phyloP scores from a whole-genome alignment of 2,329 filamentous ascomycete genomes.

The Septoria petroselini region DNA sequence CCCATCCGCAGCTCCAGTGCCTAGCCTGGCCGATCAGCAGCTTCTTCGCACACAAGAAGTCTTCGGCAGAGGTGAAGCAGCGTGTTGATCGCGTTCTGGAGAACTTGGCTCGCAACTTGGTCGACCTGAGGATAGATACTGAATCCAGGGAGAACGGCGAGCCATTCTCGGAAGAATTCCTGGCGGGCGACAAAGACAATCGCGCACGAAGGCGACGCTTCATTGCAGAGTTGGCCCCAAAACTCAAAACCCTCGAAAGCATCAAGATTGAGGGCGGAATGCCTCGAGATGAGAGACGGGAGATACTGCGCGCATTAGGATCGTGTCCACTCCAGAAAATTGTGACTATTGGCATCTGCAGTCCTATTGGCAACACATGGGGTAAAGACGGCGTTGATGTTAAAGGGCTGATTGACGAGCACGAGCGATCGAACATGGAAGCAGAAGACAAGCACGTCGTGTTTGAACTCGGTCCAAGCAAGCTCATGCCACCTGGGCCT shows the following conservation, averaged over 20 bases:
- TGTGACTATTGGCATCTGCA: conserved; percentile 46
- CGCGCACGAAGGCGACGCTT: conserved; percentile 35
- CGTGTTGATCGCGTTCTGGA: conserved; percentile 37
- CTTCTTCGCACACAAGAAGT: conserved; percentile 41
- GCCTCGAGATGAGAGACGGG: conserved; percentile 48
- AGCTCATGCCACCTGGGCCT: conserved; percentile 18
- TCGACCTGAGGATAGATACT: conserved; percentile 45
- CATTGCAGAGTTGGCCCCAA: conserved; percentile 44
- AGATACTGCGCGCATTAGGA: conserved; percentile 44
- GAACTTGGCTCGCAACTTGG: conserved; percentile 41
- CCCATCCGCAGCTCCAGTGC: conserved; percentile 44
- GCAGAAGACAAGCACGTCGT: conserved; percentile 35
- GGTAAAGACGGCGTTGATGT: conserved; percentile 39
- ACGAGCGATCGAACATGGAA: conserved; percentile 31
- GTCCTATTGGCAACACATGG: conserved; percentile 48
- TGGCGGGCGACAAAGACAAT: neutral
- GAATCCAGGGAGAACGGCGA: conserved; percentile 30
- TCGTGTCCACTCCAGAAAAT: conserved; percentile 45
- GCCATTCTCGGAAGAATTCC: conserved; percentile 14
- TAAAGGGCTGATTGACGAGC: conserved; percentile 18
- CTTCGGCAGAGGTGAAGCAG: conserved; percentile 29
- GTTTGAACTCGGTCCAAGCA: conserved; percentile 26
- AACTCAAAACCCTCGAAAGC: conserved; percentile 43
- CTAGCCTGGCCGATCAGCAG: conserved; percentile 48
- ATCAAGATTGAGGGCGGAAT: conserved; percentile 50